These are phyloP conservation scores for Alternaria arbusti DNA, from an alignment of 2,329 filamentous ascomycete species.

Conservation along the genomic window DNA sequence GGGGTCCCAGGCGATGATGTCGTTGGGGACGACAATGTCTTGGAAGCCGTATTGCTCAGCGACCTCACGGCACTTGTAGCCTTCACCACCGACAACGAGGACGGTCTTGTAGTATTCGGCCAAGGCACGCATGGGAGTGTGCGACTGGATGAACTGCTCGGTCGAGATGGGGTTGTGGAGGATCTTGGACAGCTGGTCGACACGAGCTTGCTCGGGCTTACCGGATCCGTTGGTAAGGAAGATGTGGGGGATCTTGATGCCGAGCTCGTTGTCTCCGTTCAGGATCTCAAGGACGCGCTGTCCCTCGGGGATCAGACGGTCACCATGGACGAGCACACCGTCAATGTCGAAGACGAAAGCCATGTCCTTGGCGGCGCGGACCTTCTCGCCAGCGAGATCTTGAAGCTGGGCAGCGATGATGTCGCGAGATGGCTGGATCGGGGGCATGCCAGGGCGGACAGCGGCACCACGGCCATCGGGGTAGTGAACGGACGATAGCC, in stretches of 20 bases:
- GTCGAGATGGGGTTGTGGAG: slow-evolving; percentile 69
- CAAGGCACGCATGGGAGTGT: slow-evolving; percentile 78
- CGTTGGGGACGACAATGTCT: slow-evolving; percentile 75
- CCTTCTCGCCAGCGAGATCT: slow-evolving; percentile 70
- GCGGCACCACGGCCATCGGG: slow-evolving; percentile 55
- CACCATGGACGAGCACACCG: slow-evolving; percentile 76
- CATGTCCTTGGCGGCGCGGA: slow-evolving; percentile 76
- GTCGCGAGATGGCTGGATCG: slow-evolving; percentile 67
- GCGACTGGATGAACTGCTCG: slow-evolving; percentile 78
- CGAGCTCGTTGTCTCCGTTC: slow-evolving; percentile 77
- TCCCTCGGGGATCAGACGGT: slow-evolving; percentile 72
- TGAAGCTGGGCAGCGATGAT: slow-evolving; percentile 75
- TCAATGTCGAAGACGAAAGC: slow-evolving; percentile 81
- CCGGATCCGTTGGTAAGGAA: slow-evolving; percentile 78
- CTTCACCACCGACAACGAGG: slow-evolving; percentile 76
- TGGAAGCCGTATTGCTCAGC: slow-evolving; percentile 77
- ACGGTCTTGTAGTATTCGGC: slow-evolving; percentile 79
- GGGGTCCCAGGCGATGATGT: slow-evolving; percentile 73
- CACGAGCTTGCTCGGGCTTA: slow-evolving; percentile 70
- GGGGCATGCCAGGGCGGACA: slow-evolving; percentile 63
- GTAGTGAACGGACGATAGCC: slow-evolving; percentile 67
- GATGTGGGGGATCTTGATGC: slow-evolving; percentile 78
- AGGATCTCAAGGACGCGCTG: slow-evolving; percentile 71
- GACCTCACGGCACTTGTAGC: slow-evolving; percentile 75
- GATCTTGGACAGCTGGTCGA: slow-evolving; percentile 71